phyloP scores from a whole-genome alignment of 1,284 basidiomycete genomes.

The Ceratobasidium sp. region DNA sequence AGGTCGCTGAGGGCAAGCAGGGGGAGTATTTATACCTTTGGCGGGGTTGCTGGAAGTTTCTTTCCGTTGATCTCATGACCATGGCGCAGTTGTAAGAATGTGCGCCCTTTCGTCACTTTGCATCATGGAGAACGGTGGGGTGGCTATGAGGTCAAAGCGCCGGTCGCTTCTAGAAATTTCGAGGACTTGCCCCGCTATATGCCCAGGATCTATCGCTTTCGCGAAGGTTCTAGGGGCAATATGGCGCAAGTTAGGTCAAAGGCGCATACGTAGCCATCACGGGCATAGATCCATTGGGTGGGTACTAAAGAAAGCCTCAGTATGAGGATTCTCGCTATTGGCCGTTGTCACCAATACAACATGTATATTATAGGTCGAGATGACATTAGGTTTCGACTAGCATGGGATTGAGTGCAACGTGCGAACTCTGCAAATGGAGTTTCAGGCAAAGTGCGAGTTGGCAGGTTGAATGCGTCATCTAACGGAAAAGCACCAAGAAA shows the following conservation, averaged over 20 bases:
- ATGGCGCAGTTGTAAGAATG: background rate
- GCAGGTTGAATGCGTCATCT: background rate
- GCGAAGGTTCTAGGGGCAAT: conserved; percentile 12
- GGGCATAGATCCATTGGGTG: too few species aligned
- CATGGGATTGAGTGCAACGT: too few species aligned
- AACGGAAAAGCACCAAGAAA: background rate
- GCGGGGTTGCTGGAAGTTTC: conserved; percentile 24
- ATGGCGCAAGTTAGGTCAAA: too few species aligned
- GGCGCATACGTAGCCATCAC: too few species aligned
- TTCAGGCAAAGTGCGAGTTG: background rate
- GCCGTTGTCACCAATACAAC: too few species aligned
- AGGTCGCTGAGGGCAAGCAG: background rate
- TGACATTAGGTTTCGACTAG: too few species aligned
- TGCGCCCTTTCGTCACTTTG: background rate
- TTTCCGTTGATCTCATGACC: background rate
- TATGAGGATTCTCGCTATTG: too few species aligned
- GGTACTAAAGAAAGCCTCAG: too few species aligned
- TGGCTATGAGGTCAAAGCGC: conserved; percentile 13
- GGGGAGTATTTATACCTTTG: conserved; percentile 21
- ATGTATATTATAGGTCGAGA: too few species aligned
- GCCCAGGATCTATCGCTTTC: background rate
- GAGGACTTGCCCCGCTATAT: background rate
- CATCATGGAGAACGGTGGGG: background rate
- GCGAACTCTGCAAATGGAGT: too few species aligned
- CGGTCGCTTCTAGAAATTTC: conserved; percentile 45